Conservation (phyloP, 208 protist species). For the Trypanosoma grayi region DNA sequence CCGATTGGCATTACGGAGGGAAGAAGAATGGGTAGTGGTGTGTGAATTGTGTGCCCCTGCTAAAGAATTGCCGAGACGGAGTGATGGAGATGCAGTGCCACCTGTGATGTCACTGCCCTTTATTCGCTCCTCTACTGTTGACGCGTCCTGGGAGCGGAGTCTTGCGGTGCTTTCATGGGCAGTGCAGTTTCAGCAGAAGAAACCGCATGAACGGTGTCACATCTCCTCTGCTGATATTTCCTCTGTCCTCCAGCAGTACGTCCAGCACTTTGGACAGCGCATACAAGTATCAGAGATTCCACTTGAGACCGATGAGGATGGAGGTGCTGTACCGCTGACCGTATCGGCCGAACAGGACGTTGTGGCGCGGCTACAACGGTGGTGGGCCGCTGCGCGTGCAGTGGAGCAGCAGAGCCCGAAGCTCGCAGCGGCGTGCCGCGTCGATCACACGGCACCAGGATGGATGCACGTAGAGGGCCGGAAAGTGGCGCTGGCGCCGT, state of each 20-base stretch:
- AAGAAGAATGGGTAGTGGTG: slow-evolving; percentile 30
- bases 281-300: neutral
- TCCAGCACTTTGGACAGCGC: slow-evolving; percentile 21
- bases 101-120: slow-evolving; percentile 15
- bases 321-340: neutral
- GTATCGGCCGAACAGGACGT: slow-evolving; percentile 1
- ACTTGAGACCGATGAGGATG: neutral
- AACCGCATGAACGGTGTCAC: slow-evolving; percentile 8
- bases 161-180: slow-evolving; percentile 26
- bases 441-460: slow-evolving; percentile 28
- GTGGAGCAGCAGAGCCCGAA: slow-evolving; percentile 23
- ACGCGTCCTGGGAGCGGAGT: slow-evolving; percentile 24
- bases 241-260: slow-evolving; percentile 20
- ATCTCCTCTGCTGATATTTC: slow-evolving; percentile 31
- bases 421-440: slow-evolving; percentile 20
- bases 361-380: slow-evolving; percentile 16
- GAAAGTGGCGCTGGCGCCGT: slow-evolving; percentile 19
- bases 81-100: too few relatives aligned
- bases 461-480: slow-evolving; percentile 25
- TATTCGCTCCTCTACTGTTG: neutral
- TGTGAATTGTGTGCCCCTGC: slow-evolving; percentile 7
- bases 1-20: neutral
- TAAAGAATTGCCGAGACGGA: neutral
- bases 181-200: slow-evolving; percentile 16
- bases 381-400: slow-evolving; percentile 27